Base-by-base conservation (phyloP, 2,329 filamentous ascomycete genomes). In the Didymella lethalis region DNA sequence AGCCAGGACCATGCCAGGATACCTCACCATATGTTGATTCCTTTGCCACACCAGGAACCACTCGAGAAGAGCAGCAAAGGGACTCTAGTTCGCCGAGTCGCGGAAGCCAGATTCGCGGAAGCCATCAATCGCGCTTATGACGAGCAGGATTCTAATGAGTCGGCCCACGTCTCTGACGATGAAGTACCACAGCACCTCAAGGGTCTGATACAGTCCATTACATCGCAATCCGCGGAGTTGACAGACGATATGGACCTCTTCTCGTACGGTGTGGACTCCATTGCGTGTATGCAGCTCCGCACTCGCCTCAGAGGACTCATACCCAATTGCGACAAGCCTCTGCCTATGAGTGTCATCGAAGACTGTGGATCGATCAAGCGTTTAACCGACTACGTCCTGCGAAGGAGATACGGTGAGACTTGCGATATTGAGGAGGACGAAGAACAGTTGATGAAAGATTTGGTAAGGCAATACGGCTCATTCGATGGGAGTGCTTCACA, bases 61-160 rank as follows among this genome's bases (percentile, higher is more conserved):
- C 73, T 88, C 0, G 79, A 83, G 56, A 88, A 86, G 71, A 89
- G 84, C 59, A 89, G 85, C 62, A 90, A 90, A 70, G 87, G 87
- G 0, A 87, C 85, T 0, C 76, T 86, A 1, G 73, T 89, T 16
- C 78, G 86, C 25, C 75, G 73, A 12, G 78, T 78, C 46, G 85
- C 83, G 0, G 84, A 87, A 57, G 76, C 81, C 43, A 74, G 75
- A 7, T 88, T 84, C 64, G 68, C 72, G 1, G 55, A 75, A 0
- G 59, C 76, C 0, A 87, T 88, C 23, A 75, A 81, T 8, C 48
- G 63, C 1, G 79, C 81, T 0, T 88, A 87, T 40, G 66, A 50
- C 8, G 58, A 62, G 6, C 63, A 66, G 43, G 59, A 71, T n/a
- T 61, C 47, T 46, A 61, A 44, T n/a, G 51, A 62, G 11, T 36